Percentiles rank a stretch among this genome's conserved stretches.
Conservation (phyloP, 305 asterid species). For the Euphrasia arctica region DNA sequence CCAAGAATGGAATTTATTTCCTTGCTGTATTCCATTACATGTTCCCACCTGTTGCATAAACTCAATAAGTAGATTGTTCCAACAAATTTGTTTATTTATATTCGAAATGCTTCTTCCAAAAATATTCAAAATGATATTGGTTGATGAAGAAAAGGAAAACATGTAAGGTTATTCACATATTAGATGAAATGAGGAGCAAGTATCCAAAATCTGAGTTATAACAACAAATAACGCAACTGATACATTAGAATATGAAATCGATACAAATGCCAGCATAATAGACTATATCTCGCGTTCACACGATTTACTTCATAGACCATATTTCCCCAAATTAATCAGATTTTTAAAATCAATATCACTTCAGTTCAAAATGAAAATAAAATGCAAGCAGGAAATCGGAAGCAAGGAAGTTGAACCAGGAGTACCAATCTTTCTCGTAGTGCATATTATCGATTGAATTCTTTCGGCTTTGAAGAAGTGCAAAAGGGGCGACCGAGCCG, state of each 20-base stretch:
- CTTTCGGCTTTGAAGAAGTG: slow-evolving; percentile 76
- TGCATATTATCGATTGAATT: slow-evolving; percentile 36
- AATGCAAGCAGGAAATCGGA: background rate
- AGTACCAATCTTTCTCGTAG: slow-evolving; percentile 56
- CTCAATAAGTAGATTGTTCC: slow-evolving; percentile 14
- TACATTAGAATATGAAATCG: background rate
- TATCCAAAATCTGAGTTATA: slow-evolving; percentile 1
- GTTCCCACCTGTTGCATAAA: slow-evolving; percentile 68
- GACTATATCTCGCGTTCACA: background rate
- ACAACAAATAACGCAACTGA: background rate
- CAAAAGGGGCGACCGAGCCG: slow-evolving; percentile 43
- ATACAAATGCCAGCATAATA: background rate
- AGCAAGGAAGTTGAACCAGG: slow-evolving; percentile 10
- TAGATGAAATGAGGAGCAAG: slow-evolving; percentile 1
- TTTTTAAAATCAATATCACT: background rate
- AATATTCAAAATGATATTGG: background rate
- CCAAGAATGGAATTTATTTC: slow-evolving; percentile 77
- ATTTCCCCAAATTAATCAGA: slow-evolving; percentile 3
- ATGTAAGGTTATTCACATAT: background rate
- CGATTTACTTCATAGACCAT: background rate
- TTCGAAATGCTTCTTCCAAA: background rate
- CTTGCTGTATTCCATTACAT: slow-evolving; percentile 83
- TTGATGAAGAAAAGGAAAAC: background rate
- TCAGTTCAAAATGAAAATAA: background rate
- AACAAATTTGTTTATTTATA: slow-evolving; percentile 16